These are phyloP conservation scores for Hypoxylon cercidicola DNA, from an alignment of 495 filamentous ascomycete species.

Conservation along the genomic window DNA sequence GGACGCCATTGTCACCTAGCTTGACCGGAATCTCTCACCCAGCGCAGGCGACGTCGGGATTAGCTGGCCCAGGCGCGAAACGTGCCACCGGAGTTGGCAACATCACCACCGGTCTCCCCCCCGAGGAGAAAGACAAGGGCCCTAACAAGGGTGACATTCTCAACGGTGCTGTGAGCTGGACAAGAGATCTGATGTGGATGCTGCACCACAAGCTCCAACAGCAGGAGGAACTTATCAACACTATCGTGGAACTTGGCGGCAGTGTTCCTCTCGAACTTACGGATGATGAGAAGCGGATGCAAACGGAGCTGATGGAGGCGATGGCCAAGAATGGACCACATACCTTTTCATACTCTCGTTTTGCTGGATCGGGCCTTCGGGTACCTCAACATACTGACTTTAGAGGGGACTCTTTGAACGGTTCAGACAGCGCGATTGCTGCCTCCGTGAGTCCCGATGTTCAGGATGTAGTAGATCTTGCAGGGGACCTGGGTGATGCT, in stretches of 20 bases:
- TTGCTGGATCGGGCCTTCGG: slow-evolving; percentile 83
- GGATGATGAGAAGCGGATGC: slow-evolving; percentile 96
- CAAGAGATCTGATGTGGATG: slow-evolving; percentile 96
- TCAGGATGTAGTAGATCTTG: slow-evolving; percentile 66
- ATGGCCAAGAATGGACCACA: slow-evolving; percentile 78
- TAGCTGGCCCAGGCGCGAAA: slow-evolving; percentile 85
- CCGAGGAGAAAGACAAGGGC: slow-evolving; percentile 98
- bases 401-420: slow-evolving; percentile 77
- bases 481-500: slow-evolving; percentile 61
- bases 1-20: slow-evolving; percentile 84
- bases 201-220: slow-evolving; percentile 87
- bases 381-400: slow-evolving; percentile 94
- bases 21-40: slow-evolving; percentile 68
- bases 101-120: slow-evolving; percentile 88
- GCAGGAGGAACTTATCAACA: slow-evolving; percentile 81
- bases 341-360: slow-evolving; percentile 82
- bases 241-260: slow-evolving; percentile 75
- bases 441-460: slow-evolving; percentile 74
- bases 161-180: slow-evolving; percentile 97
- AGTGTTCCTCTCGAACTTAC: slow-evolving; percentile 82
- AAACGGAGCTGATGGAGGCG: slow-evolving; percentile 86
- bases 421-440: slow-evolving; percentile 50
- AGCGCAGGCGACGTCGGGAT: slow-evolving; percentile 84
- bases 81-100: slow-evolving; percentile 80
- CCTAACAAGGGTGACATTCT: slow-evolving; percentile 99